phyloP scores from a whole-genome alignment of 306 rosid genomes.

The Vigna trinervia region DNA sequence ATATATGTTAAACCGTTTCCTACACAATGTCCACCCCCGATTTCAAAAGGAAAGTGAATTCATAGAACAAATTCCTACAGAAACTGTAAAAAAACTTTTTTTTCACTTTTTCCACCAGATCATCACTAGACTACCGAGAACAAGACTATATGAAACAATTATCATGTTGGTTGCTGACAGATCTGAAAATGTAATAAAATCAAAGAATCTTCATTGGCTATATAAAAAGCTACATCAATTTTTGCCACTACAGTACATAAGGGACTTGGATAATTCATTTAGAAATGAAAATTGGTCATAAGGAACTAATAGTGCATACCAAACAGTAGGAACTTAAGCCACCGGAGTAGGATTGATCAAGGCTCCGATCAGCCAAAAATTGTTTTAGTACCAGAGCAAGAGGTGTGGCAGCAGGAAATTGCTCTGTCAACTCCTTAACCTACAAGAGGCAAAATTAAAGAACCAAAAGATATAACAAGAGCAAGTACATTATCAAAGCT shows the following conservation, averaged over 20 bases:
- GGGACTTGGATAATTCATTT: conserved; percentile 6
- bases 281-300: conserved; percentile 22
- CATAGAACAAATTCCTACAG: conserved; percentile 21
- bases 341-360: conserved; percentile 96
- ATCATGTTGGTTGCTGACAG: conserved; percentile 17
- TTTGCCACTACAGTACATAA: conserved; percentile 18
- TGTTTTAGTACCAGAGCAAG: conserved; percentile 91
- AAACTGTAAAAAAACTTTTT: neutral
- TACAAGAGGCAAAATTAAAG: conserved; percentile 42
- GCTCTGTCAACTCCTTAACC: conserved; percentile 90
- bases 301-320: conserved; percentile 63
- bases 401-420: conserved; percentile 93
- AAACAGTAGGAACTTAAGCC: conserved; percentile 98
- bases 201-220: conserved; percentile 17
- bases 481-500: neutral
- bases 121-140: conserved; percentile 13
- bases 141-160: conserved; percentile 21
- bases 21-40: neutral
- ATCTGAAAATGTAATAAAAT: conserved; percentile 15
- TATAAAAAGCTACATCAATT: conserved; percentile 16
- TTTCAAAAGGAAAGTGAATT: conserved; percentile 18
- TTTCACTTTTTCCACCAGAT: neutral
- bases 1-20: neutral
- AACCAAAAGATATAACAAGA: neutral
- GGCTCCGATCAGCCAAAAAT: conserved; percentile 95